These are phyloP conservation scores for Aspergillus japonicus DNA, from an alignment of 2,329 filamentous ascomycete species.

Conservation along the genomic window DNA sequence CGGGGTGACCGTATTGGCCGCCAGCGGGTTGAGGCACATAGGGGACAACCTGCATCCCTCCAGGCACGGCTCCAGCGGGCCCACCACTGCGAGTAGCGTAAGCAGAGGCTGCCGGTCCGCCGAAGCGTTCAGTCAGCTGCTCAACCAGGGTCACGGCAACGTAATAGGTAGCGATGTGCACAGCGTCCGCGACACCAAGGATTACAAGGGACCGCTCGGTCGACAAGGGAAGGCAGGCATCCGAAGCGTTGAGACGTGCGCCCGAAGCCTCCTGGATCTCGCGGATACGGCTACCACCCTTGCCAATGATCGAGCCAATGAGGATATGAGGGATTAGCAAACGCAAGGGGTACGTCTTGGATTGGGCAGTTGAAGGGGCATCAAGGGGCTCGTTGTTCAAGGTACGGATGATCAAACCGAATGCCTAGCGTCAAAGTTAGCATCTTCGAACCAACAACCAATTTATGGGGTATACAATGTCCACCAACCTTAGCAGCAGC, in stretches of 20 bases:
- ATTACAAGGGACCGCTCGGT: constrained; percentile 97
- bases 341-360: constrained; percentile 95
- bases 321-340: constrained; percentile 94
- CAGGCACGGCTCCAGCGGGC: constrained; percentile 88
- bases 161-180: constrained; percentile 98
- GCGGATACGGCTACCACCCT: constrained; percentile 90
- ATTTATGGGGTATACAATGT: background rate
- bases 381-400: constrained; percentile 94
- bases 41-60: constrained; percentile 98
- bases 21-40: constrained; percentile 92
- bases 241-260: constrained; percentile 92
- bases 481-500: constrained; percentile 84
- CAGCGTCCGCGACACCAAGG: constrained; percentile 94
- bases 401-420: constrained; percentile 95
- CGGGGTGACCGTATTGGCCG: constrained; percentile 87
- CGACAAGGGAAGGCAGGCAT: constrained; percentile 88
- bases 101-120: constrained; percentile 92
- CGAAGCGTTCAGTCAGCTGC: constrained; percentile 94
- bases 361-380: constrained; percentile 83
- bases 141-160: constrained; percentile 97
- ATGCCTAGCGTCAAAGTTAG: constrained; percentile 61
- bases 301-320: constrained; percentile 98
- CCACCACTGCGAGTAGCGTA: constrained; percentile 94
- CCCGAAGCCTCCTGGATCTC: constrained; percentile 98
- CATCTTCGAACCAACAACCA: background rate